Percentiles rank a stretch among this genome's conserved stretches.
phyloP scores from a whole-genome alignment of 768 basidiomycete species.

The Rubroboletus satanas region DNA sequence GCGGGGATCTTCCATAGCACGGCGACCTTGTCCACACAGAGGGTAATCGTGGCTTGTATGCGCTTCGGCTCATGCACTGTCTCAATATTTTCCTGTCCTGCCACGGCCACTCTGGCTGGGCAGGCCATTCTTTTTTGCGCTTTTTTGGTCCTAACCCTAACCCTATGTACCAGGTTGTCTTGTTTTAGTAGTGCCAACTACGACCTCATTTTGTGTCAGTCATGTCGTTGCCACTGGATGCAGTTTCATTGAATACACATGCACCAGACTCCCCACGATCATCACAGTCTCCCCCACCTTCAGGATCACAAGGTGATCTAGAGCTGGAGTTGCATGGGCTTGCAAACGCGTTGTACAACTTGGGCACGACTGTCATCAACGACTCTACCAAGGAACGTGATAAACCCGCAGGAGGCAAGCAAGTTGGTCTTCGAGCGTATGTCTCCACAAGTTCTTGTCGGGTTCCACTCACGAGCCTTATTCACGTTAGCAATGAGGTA shows the following conservation, averaged over 20 bases:
- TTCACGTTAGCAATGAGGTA: slow-evolving; percentile 61
- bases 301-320: slow-evolving; percentile 66
- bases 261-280: slow-evolving; percentile 56
- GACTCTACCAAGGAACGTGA: slow-evolving; percentile 80
- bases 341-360: slow-evolving; percentile 72
- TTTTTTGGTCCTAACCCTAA: slow-evolving; percentile 28
- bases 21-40: slow-evolving; percentile 49
- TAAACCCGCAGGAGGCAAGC: slow-evolving; percentile 65
- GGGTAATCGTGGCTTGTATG: slow-evolving; percentile 43
- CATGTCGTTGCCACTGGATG: slow-evolving; percentile 11
- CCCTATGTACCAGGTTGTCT: slow-evolving; percentile 16
- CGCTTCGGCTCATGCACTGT: slow-evolving; percentile 71
- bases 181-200: slow-evolving; percentile 1
- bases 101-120: slow-evolving; percentile 48
- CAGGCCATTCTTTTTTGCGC: slow-evolving; percentile 25
- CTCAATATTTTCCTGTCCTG: slow-evolving; percentile 74
- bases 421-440: slow-evolving; percentile 74
- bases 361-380: slow-evolving; percentile 79
- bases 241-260: slow-evolving; percentile 3
- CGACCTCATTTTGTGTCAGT: background rate
- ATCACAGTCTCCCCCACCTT: slow-evolving; percentile 69
- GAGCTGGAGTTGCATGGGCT: slow-evolving; percentile 74
- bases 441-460: slow-evolving; percentile 12
- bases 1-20: slow-evolving; percentile 50
- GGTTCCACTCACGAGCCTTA: background rate